Base-by-base conservation (phyloP, 192 early-diverging fungal genomes). In the Bifiguratus adelaidae region DNA sequence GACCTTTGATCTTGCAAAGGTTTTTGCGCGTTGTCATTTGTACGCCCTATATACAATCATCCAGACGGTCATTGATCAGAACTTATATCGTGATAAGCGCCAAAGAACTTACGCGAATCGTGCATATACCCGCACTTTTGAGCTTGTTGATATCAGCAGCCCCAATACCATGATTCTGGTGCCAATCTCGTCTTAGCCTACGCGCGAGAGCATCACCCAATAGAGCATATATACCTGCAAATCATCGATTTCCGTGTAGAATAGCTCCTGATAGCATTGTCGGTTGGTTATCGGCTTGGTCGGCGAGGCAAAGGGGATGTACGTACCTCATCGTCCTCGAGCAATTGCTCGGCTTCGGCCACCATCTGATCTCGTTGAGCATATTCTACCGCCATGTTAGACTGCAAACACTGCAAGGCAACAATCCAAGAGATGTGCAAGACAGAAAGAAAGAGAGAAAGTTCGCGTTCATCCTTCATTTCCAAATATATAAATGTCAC, bases 111-210 rank as follows among this genome's bases (percentile, higher is more conserved):
- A 82, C 88, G 30, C 70, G 50, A 27, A 89, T 70, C 12, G 88
- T 86, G 25, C 82, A 78, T 32, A 91, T 67, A 22, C 86, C 88
- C 11, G 83, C 73, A 8, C 55, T 47, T 58, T 88, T 91, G 15
- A 91, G 71, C 51, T 86, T 89, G n/a, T 53, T 60, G 50, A 91
- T 91, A 60, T 91, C 88, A 0, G 82, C 80, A 3, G 60, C 73
- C 40, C 73, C 77, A 55, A 91, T 86, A 6, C 88, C 86, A 48
- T 73, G 70, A 36, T 80, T 67, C 58, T 56, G 44, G 26, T 44
- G 11, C 16, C 4, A 33, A 7, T 24, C 22, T 33, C 7, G 68
- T 55, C 7, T 81, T 48, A 49, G 50, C 60, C 26, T 73, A 69
- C 16, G 64, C 56, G 2, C 50, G 33, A 28, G 58, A 20, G 30